Percentiles rank a stretch among this genome's conserved stretches.
Conservation (phyloP, 2,329 filamentous ascomycete genomes). For the Beauveria caledonica region DNA sequence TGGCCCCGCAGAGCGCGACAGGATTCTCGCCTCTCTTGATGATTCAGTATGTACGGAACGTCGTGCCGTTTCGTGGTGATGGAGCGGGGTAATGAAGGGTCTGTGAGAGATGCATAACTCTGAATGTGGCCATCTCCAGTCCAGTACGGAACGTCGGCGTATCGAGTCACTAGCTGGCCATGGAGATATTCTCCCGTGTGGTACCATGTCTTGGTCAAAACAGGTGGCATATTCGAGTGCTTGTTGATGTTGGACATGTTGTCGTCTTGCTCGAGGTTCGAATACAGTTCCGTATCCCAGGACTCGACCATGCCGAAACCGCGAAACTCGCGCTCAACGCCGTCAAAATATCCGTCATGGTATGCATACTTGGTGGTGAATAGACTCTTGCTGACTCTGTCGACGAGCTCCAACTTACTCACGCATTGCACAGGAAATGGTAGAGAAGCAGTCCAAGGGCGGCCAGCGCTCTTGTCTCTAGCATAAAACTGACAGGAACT, state of each 20-base stretch:
- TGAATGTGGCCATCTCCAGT: background rate
- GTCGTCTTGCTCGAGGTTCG: background rate
- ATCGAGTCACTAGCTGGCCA: background rate
- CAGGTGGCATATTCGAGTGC: constrained; percentile 8
- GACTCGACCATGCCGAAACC: constrained; percentile 25
- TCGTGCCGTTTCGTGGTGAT: background rate
- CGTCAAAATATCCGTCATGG: constrained; percentile 23
- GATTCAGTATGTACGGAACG: background rate
- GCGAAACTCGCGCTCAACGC: constrained; percentile 20
- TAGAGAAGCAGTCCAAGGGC: constrained; percentile 20
- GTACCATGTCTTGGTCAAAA: constrained; percentile 12
- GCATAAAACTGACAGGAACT: constrained; percentile 19
- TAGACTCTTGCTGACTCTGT: constrained; percentile 10
- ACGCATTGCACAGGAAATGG: constrained; percentile 23
- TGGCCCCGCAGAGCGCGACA: constrained; percentile 10
- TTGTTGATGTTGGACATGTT: constrained; percentile 3
- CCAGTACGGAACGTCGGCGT: constrained; percentile 8
- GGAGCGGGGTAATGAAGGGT: background rate
- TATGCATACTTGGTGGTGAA: constrained; percentile 14
- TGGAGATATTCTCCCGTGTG: constrained; percentile 7
- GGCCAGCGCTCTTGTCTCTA: constrained; percentile 14
- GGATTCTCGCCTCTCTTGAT: constrained; percentile 8
- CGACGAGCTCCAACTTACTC: background rate
- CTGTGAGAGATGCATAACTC: background rate
- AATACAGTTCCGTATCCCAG: constrained; percentile 17